Base-by-base conservation (phyloP, 2,329 filamentous ascomycete species). In the Fusarium chuoi region DNA sequence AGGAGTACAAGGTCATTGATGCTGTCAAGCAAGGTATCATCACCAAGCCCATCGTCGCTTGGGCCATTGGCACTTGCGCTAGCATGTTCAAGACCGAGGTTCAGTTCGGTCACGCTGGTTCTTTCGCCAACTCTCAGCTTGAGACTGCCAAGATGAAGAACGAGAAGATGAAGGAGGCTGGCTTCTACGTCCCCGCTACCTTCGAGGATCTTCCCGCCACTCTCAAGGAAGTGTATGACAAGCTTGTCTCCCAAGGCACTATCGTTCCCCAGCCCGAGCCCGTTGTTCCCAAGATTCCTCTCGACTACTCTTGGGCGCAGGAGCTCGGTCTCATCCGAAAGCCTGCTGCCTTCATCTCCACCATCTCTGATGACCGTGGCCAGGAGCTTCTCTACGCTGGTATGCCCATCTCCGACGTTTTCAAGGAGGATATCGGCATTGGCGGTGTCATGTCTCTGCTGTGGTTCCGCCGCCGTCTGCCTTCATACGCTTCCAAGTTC, bases 51-150 rank as follows among this genome's bases (percentile, higher is more conserved):
- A 96, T 99, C 81, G 95, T 99, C 71, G 96, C 96, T 48, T 99
- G 96, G 96, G 96, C 96, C 78, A 99, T 99, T 81, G 96, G 96
- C 89, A 99, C 96, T 80, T 98, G 97, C 85, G 96, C 96, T 75
- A 96, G 94, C 90, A 96, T 99, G 95, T 97, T 99, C 89, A 98
- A 98, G 92, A 99, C 96, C 45, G 96, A 99, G 89, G 96, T 99
- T 51, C 96, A 99, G 86, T 99, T 99, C 87, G 96, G 96, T 81
- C 96, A 99, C 88, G 96, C 96, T 80, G 96, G 96, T 86, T 95
- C 96, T 62, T 98, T 98, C 78, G 96, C 96, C 89, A 99, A 99
- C 91, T 99, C 96, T 67, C 94, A 98, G 86, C 94, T 99, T 80
- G 96, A 99, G 91, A 98, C 96, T 70, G 96, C 96, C 65, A 93